Base-by-base conservation (phyloP, 129 eudicot genomes). In the Escallonia herrerae region DNA sequence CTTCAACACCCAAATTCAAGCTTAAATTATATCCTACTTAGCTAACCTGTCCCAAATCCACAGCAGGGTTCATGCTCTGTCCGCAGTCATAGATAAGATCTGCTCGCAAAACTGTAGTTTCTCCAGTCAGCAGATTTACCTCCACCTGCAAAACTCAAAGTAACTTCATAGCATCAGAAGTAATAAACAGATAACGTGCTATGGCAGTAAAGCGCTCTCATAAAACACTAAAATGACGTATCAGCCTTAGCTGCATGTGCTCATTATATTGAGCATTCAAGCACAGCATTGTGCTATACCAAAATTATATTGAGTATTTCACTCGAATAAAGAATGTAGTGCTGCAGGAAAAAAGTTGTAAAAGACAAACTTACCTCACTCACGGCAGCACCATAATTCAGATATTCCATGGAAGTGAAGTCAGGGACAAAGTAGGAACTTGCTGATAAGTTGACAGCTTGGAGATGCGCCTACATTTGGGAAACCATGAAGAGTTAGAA, bases 21-120 rank as follows among this genome's bases (percentile, higher is more conserved):
- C 7, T 50, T 8, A 56, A 5, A 49, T 47, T 9, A n/a, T 50
- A 71, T 39, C 38, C 8, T 53, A 37, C 8, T 42, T 51, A 9
- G 55, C 47, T 3, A 68, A 86, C 95, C 91, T 91, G 97, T 80
- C 99, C 99, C 79, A 89, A 76, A 76, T 93, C 99, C 33, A 93
- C 95, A 60, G 96, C 99, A 65, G 96, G 99, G 61, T 93, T 93
- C 82, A 93, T 56, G 82, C 99, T 93, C 76, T 93, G 86, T 66
- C 99, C 99, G 51, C 99, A 88, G 66, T 93, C 99, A 63, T 93
- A 93, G 54, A 93, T 51, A 38, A 93, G 78, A 75, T 93, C 99
- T 8, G 91, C 43, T 71, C 77, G 81, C 83, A 93, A 73, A 59
- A 84, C 80, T 65, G 69, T 79, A 60, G 95, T 89, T 78, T 89